A percentile compares a stretch with the other conserved stretches of the same genome.
Conservation (phyloP, 306 rosid genomes). For the Corylus americana region DNA sequence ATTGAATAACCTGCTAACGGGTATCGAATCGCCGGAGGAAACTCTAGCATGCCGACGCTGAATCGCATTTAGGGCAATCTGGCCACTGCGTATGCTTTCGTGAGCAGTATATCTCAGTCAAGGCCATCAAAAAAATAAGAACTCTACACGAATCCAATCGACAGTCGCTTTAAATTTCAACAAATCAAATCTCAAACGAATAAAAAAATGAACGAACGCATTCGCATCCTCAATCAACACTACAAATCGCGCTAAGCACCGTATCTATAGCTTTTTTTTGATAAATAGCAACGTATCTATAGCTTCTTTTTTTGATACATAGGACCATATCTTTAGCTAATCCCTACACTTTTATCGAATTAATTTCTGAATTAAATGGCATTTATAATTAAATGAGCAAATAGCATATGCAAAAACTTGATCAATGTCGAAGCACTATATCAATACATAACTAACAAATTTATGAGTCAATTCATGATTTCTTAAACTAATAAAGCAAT, state of each 20-base stretch:
- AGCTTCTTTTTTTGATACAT: no score
- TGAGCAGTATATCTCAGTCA: slow-evolving; percentile 74
- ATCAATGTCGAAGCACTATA: neutral
- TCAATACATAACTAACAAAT: no score
- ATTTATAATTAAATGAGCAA: neutral
- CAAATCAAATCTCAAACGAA: neutral
- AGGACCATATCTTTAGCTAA: neutral
- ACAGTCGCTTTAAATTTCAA: slow-evolving; percentile 14
- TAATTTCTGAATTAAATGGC: no score
- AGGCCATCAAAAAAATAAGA: slow-evolving; percentile 40
- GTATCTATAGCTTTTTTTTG: neutral
- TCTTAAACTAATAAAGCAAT: no score
- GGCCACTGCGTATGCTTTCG: slow-evolving; percentile 53
- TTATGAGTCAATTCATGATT: neutral
- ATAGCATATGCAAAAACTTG: neutral
- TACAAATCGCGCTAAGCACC: neutral
- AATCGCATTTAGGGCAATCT: slow-evolving; percentile 77
- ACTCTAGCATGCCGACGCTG: slow-evolving; percentile 83
- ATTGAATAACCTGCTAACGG: slow-evolving; percentile 54
- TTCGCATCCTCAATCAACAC: neutral
- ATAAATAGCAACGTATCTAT: no score
- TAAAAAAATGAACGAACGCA: neutral
- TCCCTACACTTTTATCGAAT: neutral
- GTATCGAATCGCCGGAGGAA: slow-evolving; percentile 61
- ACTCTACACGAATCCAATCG: slow-evolving; percentile 7